Conservation (phyloP, 2,329 filamentous ascomycete species). For the Aaosphaeria pasadenensis region DNA sequence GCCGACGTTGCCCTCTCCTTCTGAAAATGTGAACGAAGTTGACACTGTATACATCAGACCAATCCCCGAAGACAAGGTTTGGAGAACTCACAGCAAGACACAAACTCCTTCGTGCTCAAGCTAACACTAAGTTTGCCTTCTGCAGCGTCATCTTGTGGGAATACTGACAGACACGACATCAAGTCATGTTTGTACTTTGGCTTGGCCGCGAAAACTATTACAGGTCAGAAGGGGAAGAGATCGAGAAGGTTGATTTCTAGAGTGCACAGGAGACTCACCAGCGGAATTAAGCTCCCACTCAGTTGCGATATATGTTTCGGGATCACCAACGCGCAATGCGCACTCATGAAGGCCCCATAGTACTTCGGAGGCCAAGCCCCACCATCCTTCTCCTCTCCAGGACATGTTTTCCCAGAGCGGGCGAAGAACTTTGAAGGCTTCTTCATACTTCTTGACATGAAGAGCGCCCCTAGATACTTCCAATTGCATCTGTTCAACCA, state of each 20-base stretch:
- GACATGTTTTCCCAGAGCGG: constrained; percentile 55
- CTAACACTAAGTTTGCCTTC: constrained; percentile 43
- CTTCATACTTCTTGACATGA: constrained; percentile 46
- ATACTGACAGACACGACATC: constrained; percentile 43
- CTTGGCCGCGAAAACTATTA: constrained; percentile 28
- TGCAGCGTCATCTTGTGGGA: constrained; percentile 31
- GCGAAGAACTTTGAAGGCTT: constrained; percentile 51
- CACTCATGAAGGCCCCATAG: constrained; percentile 55
- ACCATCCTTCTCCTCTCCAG: constrained; percentile 63
- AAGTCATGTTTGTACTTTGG: constrained; percentile 43
- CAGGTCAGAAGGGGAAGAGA: no score
- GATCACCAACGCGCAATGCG: constrained; percentile 45
- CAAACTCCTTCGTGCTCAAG: constrained; percentile 46
- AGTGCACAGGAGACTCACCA: constrained; percentile 15
- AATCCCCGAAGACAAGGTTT: background rate
- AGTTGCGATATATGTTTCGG: constrained; percentile 49
- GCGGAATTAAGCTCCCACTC: constrained; percentile 55
- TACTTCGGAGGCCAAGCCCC: constrained; percentile 53
- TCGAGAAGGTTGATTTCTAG: background rate
- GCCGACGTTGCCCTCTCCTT: constrained; percentile 57
- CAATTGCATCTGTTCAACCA: constrained; percentile 53
- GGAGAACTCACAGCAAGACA: constrained; percentile 44
- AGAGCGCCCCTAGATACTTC: constrained; percentile 56
- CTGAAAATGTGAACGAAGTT: constrained; percentile 52
- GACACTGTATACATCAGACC: constrained; percentile 40